Evolutionary conservation across 345 rosid genomes (phyloP), one percentile per base, ranked within the genome.

Genomic region (Raphanus raphanistrum): DNA sequence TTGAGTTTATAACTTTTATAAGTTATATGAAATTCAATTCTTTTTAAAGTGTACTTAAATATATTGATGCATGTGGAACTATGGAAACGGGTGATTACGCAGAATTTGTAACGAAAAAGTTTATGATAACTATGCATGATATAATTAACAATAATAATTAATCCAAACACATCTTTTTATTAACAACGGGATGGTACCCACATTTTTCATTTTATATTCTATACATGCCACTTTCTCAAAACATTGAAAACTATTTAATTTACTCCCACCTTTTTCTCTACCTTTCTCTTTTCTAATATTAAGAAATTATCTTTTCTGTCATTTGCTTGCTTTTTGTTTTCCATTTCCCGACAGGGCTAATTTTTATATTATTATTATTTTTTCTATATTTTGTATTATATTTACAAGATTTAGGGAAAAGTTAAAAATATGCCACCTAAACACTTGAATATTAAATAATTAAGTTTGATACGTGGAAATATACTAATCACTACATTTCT

Each of bases 291-390:
- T 74, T 79, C 50, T 15, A 70, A 63, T 69, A 16, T 43, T 74
- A 62, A 52, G 11, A 68, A 68, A 11, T 50, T 50, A 5, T 50
- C n/a, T 15, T 63, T 13, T 52, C 16, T 74, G 79, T 54, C 71
- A 68, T 69, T 31, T 74, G 72, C 79, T 75, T 80, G 72, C 83
- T 70, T 80, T 80, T 80, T 80, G 83, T 80, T 75, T 75, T 75
- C 70, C 68, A 80, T 80, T 70, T 32, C 59, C 83, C 83, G 80
- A 80, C 76, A 80, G n/a, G 69, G 4, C 36, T 75, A 8, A 43
- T 38, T 63, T 62, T 74, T 79, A 35, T 43, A 70, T 63, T 21
- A 21, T 21, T 21, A 21, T 21, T 21, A 21, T 21, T 21, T 21
- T 21, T 21, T 21, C 21, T 21, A 21, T 21, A 21, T 63, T 62